These are phyloP conservation scores for Hyphopichia buzzinii DNA, from an alignment of 1,139 yeast species.

Conservation along the genomic window DNA sequence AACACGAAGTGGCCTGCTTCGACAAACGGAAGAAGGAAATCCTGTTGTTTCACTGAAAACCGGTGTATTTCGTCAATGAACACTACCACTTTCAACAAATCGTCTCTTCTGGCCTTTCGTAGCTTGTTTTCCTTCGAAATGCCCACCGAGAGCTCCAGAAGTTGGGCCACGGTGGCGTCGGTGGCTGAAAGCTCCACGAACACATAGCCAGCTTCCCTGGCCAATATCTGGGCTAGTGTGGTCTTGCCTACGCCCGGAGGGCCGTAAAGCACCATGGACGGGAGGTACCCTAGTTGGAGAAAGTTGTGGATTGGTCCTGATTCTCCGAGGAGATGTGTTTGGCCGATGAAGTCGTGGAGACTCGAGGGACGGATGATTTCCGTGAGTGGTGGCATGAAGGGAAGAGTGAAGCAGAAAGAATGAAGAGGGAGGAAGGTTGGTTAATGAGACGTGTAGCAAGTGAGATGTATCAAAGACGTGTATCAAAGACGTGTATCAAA, in stretches of 20 bases:
- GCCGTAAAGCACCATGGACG: conserved; percentile 44
- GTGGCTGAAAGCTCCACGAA: conserved; percentile 43
- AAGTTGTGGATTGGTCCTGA: conserved; percentile 33
- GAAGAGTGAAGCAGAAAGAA: too few species aligned
- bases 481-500: too few species aligned
- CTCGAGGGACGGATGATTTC: conserved; percentile 27
- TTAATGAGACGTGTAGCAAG: too few species aligned
- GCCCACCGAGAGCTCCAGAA: conserved; percentile 24
- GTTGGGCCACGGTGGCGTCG: conserved; percentile 28
- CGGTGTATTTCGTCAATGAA: conserved; percentile 48
- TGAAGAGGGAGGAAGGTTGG: too few species aligned
- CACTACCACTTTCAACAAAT: conserved; percentile 27
- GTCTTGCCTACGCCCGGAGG: conserved; percentile 52
- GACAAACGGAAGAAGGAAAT: conserved; percentile 38
- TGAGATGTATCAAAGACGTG: too few species aligned
- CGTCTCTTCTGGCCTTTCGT: conserved; percentile 12
- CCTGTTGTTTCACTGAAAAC: conserved; percentile 40
- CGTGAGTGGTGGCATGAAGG: too few species aligned
- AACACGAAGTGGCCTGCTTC: conserved; percentile 42
- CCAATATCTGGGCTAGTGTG: conserved; percentile 39
- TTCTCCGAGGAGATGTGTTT: conserved; percentile 29
- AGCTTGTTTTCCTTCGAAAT: conserved; percentile 23
- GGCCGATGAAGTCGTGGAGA: conserved; percentile 36
- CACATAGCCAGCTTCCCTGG: conserved; percentile 32
- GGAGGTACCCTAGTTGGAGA: conserved; percentile 36